Conservation (phyloP, 106 monocot species). For the Dendrobium chrysotoxum region DNA sequence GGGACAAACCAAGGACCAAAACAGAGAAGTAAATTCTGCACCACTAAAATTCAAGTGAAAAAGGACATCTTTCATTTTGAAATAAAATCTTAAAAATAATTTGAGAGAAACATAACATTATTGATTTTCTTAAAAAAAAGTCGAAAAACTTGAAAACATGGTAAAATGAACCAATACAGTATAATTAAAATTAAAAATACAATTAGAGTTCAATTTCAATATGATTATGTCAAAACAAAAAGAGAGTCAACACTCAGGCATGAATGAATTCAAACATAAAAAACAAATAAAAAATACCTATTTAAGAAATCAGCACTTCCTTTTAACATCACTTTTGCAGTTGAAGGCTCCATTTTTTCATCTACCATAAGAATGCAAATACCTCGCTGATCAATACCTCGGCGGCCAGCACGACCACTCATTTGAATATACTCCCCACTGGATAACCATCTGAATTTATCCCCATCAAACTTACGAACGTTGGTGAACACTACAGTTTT, state of each 20-base stretch:
- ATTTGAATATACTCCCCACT: constrained; percentile 99
- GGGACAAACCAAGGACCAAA: no score
- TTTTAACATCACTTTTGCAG: constrained; percentile 92
- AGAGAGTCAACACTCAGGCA: neutral
- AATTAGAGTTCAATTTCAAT: neutral
- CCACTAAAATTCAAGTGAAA: neutral
- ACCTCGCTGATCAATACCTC: constrained; percentile 97
- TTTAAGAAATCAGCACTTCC: constrained; percentile 97
- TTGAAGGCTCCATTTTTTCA: constrained; percentile 99
- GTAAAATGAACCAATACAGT: neutral
- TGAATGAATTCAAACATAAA: neutral
- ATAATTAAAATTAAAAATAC: neutral
- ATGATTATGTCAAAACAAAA: neutral
- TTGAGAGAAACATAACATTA: neutral
- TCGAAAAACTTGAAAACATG: neutral
- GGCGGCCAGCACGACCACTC: constrained; percentile 99
- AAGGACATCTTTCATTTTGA: neutral
- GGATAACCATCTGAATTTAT: constrained; percentile 94
- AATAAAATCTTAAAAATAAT: neutral
- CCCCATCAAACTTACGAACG: constrained; percentile 97
- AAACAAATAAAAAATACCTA: constrained; percentile 34
- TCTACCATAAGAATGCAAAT: constrained; percentile 96
- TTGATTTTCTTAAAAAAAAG: neutral
- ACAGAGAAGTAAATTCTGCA: neutral
- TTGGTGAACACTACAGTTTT: constrained; percentile 98